phyloP scores from a whole-genome alignment of 2,329 filamentous ascomycete genomes.

The Sphaerulina musiva region DNA sequence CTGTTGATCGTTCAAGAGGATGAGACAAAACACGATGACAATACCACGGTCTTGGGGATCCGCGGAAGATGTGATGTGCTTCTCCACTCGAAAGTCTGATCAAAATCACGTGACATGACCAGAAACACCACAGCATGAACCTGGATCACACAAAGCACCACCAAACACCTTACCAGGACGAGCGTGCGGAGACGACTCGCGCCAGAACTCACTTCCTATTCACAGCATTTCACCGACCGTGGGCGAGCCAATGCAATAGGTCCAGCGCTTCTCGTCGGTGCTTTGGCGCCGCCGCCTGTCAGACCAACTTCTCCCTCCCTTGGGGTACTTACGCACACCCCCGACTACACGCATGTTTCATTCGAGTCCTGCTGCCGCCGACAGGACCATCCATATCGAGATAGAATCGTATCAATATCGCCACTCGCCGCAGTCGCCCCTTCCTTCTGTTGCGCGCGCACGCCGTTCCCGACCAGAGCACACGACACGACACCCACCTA shows the following conservation, averaged over 20 bases:
- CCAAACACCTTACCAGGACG: not conserved
- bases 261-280: conserved; percentile 4
- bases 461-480: not conserved
- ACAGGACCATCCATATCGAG: conserved; percentile 2
- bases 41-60: not conserved
- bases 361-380: not conserved
- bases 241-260: conserved; percentile 9
- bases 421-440: not conserved
- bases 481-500: not conserved
- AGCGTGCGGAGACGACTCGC: not conserved
- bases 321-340: conserved; percentile 1
- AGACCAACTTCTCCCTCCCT: conserved; percentile 7
- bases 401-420: not conserved
- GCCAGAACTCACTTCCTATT: not conserved
- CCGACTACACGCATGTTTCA: conserved; percentile 1
- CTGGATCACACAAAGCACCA: not conserved
- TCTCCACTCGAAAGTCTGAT: not conserved
- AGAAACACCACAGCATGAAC: not conserved
- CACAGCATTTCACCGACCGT: not conserved
- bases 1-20: not conserved
- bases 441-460: not conserved
- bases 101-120: not conserved
- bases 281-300: conserved; percentile 5
- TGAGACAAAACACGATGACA: not conserved
- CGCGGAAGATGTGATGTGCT: not conserved